phyloP scores from a whole-genome alignment of 352 stramenopile species.

The Blastocystis sp. region DNA sequence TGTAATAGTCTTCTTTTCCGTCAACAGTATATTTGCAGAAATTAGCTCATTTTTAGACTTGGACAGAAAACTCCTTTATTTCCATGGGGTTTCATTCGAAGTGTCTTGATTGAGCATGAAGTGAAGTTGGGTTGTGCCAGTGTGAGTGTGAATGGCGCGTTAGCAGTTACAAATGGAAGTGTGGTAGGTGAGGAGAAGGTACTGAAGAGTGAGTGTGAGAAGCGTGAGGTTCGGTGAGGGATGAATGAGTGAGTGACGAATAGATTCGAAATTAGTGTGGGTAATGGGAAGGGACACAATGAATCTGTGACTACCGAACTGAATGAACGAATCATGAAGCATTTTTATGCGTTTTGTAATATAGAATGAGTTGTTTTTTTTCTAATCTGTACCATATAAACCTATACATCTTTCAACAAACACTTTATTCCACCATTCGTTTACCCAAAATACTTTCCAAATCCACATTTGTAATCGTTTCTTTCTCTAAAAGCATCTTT shows the following conservation, averaged over 20 bases:
- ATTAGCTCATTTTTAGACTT: not conserved
- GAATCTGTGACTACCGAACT: slow-evolving; percentile 4
- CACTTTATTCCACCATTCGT: slow-evolving; percentile 35
- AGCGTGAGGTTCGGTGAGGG: slow-evolving; percentile 1
- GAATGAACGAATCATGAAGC: slow-evolving; percentile 23
- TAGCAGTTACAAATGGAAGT: not conserved
- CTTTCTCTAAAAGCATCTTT: slow-evolving; percentile 57
- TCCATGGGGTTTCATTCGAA: slow-evolving; percentile 22
- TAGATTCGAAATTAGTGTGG: slow-evolving; percentile 45
- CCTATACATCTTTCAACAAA: not conserved
- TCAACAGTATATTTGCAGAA: not conserved
- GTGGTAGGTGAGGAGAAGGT: slow-evolving; percentile 4
- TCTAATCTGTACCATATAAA: too few relatives aligned
- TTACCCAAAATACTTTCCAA: slow-evolving; percentile 55
- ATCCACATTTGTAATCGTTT: slow-evolving; percentile 63
- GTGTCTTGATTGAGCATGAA: slow-evolving; percentile 10
- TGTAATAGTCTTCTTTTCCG: slow-evolving; percentile 5
- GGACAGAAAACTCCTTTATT: not conserved
- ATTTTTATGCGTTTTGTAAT: slow-evolving; percentile 30
- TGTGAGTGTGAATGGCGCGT: slow-evolving; percentile 14
- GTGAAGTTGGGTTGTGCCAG: slow-evolving; percentile 31
- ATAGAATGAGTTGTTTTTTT: not conserved
- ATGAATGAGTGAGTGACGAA: not conserved
- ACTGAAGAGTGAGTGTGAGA: not conserved
- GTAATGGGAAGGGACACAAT: not conserved